A percentile compares a stretch with the other conserved stretches of the same genome.
phyloP scores from a whole-genome alignment of 192 early-diverging fungal species.

The Podila clonocystis region DNA sequence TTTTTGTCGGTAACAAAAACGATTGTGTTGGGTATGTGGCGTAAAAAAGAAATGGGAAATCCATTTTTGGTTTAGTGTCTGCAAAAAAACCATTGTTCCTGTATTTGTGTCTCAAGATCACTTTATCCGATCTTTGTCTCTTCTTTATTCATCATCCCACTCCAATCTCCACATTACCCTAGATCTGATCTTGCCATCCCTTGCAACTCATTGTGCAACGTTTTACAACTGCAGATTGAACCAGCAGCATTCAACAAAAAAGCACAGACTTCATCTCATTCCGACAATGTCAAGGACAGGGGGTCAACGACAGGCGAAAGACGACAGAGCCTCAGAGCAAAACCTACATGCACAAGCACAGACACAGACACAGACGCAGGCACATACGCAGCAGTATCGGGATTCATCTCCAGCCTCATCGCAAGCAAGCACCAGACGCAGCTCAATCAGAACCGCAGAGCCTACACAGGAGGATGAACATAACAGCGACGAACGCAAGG shows the following conservation, averaged over 20 bases:
- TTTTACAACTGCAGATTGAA: too few relatives aligned
- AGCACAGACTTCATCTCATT: background rate
- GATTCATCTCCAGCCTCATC: background rate
- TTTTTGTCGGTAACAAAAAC: too few relatives aligned
- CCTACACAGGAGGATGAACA: background rate
- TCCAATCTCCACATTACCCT: too few relatives aligned
- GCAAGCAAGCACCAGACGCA: slow-evolving; percentile 4
- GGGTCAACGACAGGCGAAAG: background rate
- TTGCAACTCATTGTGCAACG: too few relatives aligned
- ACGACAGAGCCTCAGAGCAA: background rate
- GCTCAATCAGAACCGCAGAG: slow-evolving; percentile 13
- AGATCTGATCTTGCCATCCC: too few relatives aligned
- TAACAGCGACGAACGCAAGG: background rate
- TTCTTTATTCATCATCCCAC: too few relatives aligned
- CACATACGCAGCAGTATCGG: background rate
- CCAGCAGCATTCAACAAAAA: background rate
- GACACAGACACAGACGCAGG: background rate
- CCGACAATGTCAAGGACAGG: background rate
- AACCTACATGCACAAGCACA: background rate
- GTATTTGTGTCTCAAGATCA: too few relatives aligned
- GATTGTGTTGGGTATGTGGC: too few relatives aligned
- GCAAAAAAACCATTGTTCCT: too few relatives aligned
- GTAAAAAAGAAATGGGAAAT: too few relatives aligned
- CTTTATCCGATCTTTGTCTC: too few relatives aligned
- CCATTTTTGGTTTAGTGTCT: too few relatives aligned